phyloP scores from a whole-genome alignment of 2,329 filamentous ascomycete species.

The Volutella citrinella region DNA sequence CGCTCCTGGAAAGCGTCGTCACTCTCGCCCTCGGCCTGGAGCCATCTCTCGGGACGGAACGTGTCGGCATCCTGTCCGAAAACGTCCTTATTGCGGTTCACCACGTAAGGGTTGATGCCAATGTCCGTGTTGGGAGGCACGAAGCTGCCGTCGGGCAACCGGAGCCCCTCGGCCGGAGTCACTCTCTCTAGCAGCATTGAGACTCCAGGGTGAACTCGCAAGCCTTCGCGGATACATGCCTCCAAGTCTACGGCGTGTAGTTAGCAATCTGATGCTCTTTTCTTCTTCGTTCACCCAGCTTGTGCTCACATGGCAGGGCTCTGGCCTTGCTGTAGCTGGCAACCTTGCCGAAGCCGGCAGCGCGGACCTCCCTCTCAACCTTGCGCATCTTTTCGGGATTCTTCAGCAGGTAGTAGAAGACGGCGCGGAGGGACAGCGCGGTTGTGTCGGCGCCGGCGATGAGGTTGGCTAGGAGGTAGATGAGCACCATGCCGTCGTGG shows the following conservation, averaged over 20 bases:
- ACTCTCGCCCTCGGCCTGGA: slow-evolving; percentile 22
- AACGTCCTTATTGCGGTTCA: slow-evolving; percentile 32
- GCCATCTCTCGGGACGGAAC: slow-evolving; percentile 46
- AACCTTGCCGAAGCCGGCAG: background rate
- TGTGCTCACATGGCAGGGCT: background rate
- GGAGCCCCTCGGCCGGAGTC: slow-evolving; percentile 38
- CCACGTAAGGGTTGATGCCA: slow-evolving; percentile 35
- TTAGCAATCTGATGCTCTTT: background rate
- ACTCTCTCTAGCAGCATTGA: slow-evolving; percentile 44
- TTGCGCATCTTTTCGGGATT: slow-evolving; percentile 25
- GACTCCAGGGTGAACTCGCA: slow-evolving; percentile 45
- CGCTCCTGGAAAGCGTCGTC: slow-evolving; percentile 29
- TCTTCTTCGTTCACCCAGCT: no score
- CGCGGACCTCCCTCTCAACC: background rate
- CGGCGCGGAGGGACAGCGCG: slow-evolving; percentile 30
- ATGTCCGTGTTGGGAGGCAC: slow-evolving; percentile 27
- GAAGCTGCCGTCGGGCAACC: slow-evolving; percentile 27
- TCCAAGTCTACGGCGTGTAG: slow-evolving; percentile 26
- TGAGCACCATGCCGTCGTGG: slow-evolving; percentile 33
- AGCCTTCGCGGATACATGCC: slow-evolving; percentile 46
- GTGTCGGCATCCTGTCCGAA: slow-evolving; percentile 42
- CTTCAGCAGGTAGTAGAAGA: slow-evolving; percentile 37
- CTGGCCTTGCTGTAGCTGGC: background rate
- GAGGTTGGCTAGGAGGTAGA: slow-evolving; percentile 32
- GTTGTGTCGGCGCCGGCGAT: slow-evolving; percentile 37